A percentile compares a stretch with the other conserved stretches of the same genome.
phyloP scores from a whole-genome alignment of 441 rosid species.

The Dalechampia spathulata region DNA sequence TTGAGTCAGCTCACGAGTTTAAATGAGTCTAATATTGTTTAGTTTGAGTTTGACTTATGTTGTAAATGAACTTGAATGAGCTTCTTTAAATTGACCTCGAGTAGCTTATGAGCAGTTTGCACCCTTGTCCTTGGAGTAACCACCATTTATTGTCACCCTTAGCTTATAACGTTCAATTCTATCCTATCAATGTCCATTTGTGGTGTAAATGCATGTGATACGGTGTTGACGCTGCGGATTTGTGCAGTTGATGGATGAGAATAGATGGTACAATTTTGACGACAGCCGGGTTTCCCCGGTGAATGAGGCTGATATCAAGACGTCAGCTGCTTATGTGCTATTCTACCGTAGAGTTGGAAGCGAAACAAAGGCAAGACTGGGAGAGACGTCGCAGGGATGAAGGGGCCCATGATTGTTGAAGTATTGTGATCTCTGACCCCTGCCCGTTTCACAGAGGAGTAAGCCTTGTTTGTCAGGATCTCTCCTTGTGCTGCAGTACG shows the following conservation, averaged over 20 bases:
- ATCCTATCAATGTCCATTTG: too few species aligned
- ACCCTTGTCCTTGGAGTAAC: too few species aligned
- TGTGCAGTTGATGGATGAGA: slow-evolving; percentile 75
- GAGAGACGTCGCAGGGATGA: slow-evolving; percentile 27
- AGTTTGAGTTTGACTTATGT: too few species aligned
- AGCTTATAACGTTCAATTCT: too few species aligned
- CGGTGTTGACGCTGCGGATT: background rate
- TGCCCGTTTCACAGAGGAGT: too few species aligned
- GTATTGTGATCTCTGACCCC: background rate
- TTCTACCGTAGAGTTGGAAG: slow-evolving; percentile 64
- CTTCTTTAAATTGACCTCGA: too few species aligned
- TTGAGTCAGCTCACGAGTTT: too few species aligned
- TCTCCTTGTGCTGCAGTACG: background rate
- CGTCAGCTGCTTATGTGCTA: slow-evolving; percentile 80
- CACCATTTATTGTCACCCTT: too few species aligned
- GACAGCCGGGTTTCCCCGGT: slow-evolving; percentile 67
- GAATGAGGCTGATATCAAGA: slow-evolving; percentile 62
- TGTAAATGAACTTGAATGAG: too few species aligned
- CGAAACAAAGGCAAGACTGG: slow-evolving; percentile 23
- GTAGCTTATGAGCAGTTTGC: too few species aligned
- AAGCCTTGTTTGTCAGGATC: too few species aligned
- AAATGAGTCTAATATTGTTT: too few species aligned
- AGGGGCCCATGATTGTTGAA: background rate
- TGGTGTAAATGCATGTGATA: background rate
- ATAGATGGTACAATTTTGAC: slow-evolving; percentile 88